Evolutionary conservation across 371 early-diverging fungal genomes (phyloP), one percentile per base, ranked within the genome.

Genomic region (Mortierella sp.): DNA sequence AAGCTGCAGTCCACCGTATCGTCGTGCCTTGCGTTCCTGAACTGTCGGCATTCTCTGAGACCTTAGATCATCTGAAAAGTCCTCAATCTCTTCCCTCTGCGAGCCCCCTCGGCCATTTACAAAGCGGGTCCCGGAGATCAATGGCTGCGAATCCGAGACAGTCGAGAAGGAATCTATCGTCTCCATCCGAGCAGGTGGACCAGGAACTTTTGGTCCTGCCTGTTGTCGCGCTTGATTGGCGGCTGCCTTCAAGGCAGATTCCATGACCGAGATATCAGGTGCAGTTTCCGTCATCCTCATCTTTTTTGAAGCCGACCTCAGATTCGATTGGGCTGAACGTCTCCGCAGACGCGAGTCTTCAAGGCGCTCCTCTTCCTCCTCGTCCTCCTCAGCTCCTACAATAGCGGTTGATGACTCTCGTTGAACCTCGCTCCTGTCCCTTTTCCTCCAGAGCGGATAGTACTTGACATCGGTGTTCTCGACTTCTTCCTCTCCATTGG

Each of bases 151-250:
- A 16, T 57, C 71, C 0, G 61, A 29, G 27, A 52, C 17, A 6
- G 56, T 61, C 7, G 71, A 65, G 45, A 71, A 60, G 7, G 71
- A 65, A 4, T 60, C 65, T 34, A 71, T 61, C 6, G 66, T 60
- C 41, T 71, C 71, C 24, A 59, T 34, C 25, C 59, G 52, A 3
- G 39, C n/a, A 22, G 44, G 60, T 8, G 25, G 37, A 3, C 19
- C 22, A n/a, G 45, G 39, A 0, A 25, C 22, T 1, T 45, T 54
- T 44, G 37, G 24, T 22, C 52, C 50, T 16, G 55, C 55, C 28
- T 47, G 49, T 22, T 57, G 62, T 39, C 41, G 63, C 24, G 55
- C 40, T 43, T 45, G 56, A 2, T 21, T 45, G 3, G 55, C 50
- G 3, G 64, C 64, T 21, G 45, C 51, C 25, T 40, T 60, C 22